Base-by-base conservation (phyloP, 495 filamentous ascomycete species). In the Talaromyces liani region DNA sequence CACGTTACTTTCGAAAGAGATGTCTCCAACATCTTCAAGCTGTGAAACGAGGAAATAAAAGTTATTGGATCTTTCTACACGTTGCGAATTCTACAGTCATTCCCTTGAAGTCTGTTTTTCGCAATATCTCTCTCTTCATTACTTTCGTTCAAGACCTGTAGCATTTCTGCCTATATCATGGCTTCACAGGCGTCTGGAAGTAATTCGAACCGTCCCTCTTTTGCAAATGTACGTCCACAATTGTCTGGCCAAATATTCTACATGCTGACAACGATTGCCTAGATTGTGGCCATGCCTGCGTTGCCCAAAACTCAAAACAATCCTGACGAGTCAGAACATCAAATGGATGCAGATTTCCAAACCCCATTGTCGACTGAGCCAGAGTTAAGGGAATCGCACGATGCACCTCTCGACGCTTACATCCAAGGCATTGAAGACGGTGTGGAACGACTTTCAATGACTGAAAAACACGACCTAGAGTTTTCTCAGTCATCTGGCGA, bases 1-100 rank as follows among this genome's bases (percentile, higher is more conserved):
- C 78, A 79, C 75, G 77, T 74, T 75, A 75, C 76, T 72, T 74
- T 75, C 65, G 73, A 73, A 70, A 79, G 78, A 79, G 74, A 79
- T 80, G 76, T 70, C 70, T 70, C 75, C 75, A 77, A 78, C 78
- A 72, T 75, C 77, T 79, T 75, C 72, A 71, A 75, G 77, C 71
- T 75, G 76, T 79, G 77, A 80, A 79, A 70, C 72, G 75, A 74
- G 71, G 74, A 74, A 69, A 67, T 62, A 69, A 68, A 71, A 80
- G 72, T 74, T 70, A 73, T 70, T 64, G 74, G 63, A 63, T 70
- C 69, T 75, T 68, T 56, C 36, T 72, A 70, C 71, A 71, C 71
- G 72, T 69, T 71, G 39, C 67, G 65, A 67, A 63, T 68, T 67
- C 74, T 69, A 56, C 53, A 56, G n/a, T 56, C 22, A 25, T 29